Evolutionary conservation across 768 basidiomycete genomes (phyloP), one percentile per base, ranked within the genome.

Genomic region (Podaxis rugospora): DNA sequence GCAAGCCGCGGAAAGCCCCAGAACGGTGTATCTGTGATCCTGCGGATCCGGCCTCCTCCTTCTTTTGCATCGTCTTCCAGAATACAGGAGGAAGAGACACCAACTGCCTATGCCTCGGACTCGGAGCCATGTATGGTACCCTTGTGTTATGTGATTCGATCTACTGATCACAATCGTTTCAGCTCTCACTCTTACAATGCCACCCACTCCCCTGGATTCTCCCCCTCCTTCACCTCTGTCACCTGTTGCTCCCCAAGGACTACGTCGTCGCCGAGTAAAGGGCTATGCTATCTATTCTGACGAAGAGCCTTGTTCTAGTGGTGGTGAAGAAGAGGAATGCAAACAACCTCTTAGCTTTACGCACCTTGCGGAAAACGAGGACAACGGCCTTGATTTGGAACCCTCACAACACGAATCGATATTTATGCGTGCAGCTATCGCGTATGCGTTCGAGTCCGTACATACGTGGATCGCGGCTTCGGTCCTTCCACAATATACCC

Each of bases 261-360:
- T 67, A 25, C 68, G 70, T 13, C 68, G 70, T n/a, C 71, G 72
- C 21, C 71, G 72, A 27, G 61, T 74, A 4, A 73, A 69, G 27
- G 78, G 78, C 2, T 83, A 81, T 64, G 54, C 61, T 2, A 66
- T 82, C 47, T 71, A 77, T 64, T 78, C 81, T 1, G 83, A 81
- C 60, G 76, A 76, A 39, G 77, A 75, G 47, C 56, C 65, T 1
- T 69, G 61, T 55, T 73, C 66, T 5, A 66, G 61, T 3, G 66
- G 69, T 6, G 65, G 57, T 4, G 72, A 71, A 27, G 71, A 66
- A 2, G 67, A 66, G 3, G 67, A 70, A n/a, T 49, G 57, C 32
- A 69, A 56, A 28, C 68, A 68, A 13, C 69, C 65, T 23, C 65
- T 63, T 1, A 64, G 60, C 21, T 63, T 58, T 5, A 66, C 70